phyloP scores from a whole-genome alignment of 2,329 filamentous ascomycete genomes.

The Leptographium wingfieldii region DNA sequence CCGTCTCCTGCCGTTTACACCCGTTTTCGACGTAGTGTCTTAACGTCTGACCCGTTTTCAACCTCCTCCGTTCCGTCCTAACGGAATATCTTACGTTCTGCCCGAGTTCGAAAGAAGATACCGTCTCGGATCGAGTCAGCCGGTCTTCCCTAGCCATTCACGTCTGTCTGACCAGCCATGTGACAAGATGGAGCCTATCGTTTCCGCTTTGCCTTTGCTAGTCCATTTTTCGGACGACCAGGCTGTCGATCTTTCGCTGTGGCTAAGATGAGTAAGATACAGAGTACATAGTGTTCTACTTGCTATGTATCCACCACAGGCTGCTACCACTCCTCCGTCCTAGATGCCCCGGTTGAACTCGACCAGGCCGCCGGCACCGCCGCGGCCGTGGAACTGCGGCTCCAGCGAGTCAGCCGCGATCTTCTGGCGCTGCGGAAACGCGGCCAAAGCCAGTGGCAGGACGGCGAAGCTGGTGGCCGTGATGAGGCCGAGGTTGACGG shows the following conservation, averaged over 20 bases:
- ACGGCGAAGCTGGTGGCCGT: slow-evolving; percentile 78
- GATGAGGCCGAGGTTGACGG: slow-evolving; percentile 80
- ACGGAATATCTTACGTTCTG: no score
- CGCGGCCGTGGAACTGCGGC: slow-evolving; percentile 71
- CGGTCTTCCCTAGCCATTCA: no score
- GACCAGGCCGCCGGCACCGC: slow-evolving; percentile 70
- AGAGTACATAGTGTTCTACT: background rate
- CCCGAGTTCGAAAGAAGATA: no score
- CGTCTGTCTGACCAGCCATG: background rate
- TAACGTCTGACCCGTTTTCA: no score
- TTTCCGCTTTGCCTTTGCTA: background rate
- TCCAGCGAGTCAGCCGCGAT: slow-evolving; percentile 67
- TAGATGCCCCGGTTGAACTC: slow-evolving; percentile 93
- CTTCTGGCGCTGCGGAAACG: slow-evolving; percentile 83
- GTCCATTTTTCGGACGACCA: background rate
- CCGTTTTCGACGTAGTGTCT: background rate
- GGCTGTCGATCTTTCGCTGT: background rate
- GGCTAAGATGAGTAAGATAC: background rate
- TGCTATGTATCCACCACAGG: background rate
- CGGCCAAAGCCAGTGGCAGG: slow-evolving; percentile 75
- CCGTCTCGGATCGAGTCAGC: no score
- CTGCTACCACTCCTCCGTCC: background rate
- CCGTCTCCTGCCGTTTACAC: no score
- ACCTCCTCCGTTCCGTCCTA: background rate
- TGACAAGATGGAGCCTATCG: background rate